These are phyloP conservation scores for Debaryomycetaceae sp. DNA, from an alignment of 1,139 yeast genomes.

Conservation along the genomic window DNA sequence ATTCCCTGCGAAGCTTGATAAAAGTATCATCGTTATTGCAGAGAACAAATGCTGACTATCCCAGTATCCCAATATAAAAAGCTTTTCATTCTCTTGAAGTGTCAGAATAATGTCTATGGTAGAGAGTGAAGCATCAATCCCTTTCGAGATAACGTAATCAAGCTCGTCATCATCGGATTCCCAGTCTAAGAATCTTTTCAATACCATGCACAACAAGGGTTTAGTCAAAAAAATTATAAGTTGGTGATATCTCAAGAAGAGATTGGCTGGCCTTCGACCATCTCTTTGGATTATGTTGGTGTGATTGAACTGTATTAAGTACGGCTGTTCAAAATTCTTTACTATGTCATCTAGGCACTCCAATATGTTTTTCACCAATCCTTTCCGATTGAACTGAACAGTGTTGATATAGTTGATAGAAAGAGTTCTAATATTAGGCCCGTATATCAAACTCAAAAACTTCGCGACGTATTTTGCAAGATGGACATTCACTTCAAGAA, in stretches of 20 bases:
- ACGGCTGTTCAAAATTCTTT: conserved; percentile 30
- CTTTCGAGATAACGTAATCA: conserved; percentile 33
- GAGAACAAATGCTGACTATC: conserved; percentile 50
- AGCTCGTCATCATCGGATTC: conserved; percentile 26
- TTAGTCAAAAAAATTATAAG: conserved; percentile 41
- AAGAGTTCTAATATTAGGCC: conserved; percentile 36
- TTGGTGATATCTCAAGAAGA: conserved; percentile 47
- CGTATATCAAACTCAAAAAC: conserved; percentile 32
- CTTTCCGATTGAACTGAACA: conserved; percentile 35
- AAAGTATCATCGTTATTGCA: conserved; percentile 38
- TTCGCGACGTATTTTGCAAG: conserved; percentile 35
- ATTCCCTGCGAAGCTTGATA: conserved; percentile 33
- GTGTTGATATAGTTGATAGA: conserved; percentile 40
- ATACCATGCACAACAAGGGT: conserved; percentile 42
- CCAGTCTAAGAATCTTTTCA: conserved; percentile 25
- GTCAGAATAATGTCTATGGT: conserved; percentile 37
- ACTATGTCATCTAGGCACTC: conserved; percentile 27
- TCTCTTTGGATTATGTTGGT: conserved; percentile 17
- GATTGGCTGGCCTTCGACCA: conserved; percentile 33
- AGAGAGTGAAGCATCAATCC: conserved; percentile 37
- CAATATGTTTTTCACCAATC: conserved; percentile 27
- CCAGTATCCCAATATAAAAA: conserved; percentile 50
- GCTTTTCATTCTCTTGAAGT: conserved; percentile 30
- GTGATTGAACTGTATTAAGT: conserved; percentile 20
- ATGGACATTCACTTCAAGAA: conserved; percentile 38